Evolutionary conservation across 805 yeast genomes (phyloP).

Genomic region (Wickerhamiella kazuoi): DNA sequence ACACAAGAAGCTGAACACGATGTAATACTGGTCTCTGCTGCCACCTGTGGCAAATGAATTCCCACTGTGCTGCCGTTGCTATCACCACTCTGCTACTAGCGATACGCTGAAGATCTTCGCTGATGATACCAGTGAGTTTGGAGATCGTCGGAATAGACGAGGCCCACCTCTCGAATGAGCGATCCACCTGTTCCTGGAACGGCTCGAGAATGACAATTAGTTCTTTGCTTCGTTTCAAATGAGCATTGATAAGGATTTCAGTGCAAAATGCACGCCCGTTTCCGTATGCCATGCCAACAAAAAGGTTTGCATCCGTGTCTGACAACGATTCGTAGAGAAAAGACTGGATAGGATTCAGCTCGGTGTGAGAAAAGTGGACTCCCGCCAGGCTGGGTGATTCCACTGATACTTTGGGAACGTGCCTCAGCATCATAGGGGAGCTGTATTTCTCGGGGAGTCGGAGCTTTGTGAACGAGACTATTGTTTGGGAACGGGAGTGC

Average conservation of each 20-base stretch:
- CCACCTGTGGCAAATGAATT: constrained; percentile 63
- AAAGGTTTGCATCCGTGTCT: constrained; percentile 37
- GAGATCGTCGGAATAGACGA: constrained; percentile 30
- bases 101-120: constrained; percentile 36
- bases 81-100: constrained; percentile 49
- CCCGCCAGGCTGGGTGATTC: not conserved
- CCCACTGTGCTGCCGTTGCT: constrained; percentile 69
- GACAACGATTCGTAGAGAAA: constrained; percentile 25
- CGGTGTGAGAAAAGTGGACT: not conserved
- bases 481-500: constrained; percentile 46
- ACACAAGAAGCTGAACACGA: constrained; percentile 46
- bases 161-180: constrained; percentile 34
- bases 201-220: constrained; percentile 62
- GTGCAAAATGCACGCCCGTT: constrained; percentile 47
- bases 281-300: constrained; percentile 33
- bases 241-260: constrained; percentile 52
- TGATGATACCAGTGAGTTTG: constrained; percentile 40
- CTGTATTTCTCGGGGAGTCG: constrained; percentile 47
- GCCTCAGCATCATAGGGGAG: constrained; percentile 34
- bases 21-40: constrained; percentile 52
- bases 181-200: constrained; percentile 36
- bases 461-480: constrained; percentile 37
- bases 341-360: constrained; percentile 1
- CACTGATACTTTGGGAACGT: not conserved
- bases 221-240: constrained; percentile 58